These are phyloP conservation scores for Wickerhamiella occidentalis DNA, from an alignment of 805 yeast genomes.

Conservation along the genomic window DNA sequence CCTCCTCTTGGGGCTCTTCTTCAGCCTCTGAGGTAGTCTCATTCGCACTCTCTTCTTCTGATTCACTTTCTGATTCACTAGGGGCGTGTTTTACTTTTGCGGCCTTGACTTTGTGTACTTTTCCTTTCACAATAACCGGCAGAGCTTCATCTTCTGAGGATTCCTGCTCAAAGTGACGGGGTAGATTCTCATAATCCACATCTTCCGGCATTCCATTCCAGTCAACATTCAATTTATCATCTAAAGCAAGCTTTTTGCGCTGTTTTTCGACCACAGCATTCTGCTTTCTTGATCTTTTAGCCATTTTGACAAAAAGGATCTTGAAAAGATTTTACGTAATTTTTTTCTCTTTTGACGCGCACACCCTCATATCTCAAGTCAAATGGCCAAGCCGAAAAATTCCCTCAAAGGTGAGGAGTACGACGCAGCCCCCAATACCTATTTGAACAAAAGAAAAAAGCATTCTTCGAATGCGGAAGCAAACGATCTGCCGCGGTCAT, in stretches of 20 bases:
- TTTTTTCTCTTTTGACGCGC: slow-evolving; percentile 1
- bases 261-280: slow-evolving; percentile 7
- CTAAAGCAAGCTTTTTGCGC: slow-evolving; percentile 13
- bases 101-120: slow-evolving; percentile 32
- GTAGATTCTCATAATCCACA: slow-evolving; percentile 63
- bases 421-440: slow-evolving; percentile 3
- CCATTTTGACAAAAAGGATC: slow-evolving; percentile 10
- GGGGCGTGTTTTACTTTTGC: slow-evolving; percentile 20
- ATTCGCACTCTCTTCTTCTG: background rate
- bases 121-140: slow-evolving; percentile 67
- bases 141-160: slow-evolving; percentile 47
- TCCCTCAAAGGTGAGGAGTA: background rate
- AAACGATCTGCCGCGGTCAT: slow-evolving; percentile 29
- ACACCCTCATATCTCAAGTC: background rate
- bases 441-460: slow-evolving; percentile 4
- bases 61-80: slow-evolving; percentile 21
- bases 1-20: slow-evolving; percentile 25
- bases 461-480: slow-evolving; percentile 9
- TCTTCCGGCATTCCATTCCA: slow-evolving; percentile 34
- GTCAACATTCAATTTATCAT: slow-evolving; percentile 11
- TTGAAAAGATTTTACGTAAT: slow-evolving; percentile 6
- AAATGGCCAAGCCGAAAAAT: slow-evolving; percentile 4
- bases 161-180: slow-evolving; percentile 39
- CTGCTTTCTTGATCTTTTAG: slow-evolving; percentile 14
- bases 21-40: slow-evolving; percentile 11